Evolutionary conservation across 2,329 filamentous ascomycete species (phyloP).

Genomic region (Cryphonectria radicalis): DNA sequence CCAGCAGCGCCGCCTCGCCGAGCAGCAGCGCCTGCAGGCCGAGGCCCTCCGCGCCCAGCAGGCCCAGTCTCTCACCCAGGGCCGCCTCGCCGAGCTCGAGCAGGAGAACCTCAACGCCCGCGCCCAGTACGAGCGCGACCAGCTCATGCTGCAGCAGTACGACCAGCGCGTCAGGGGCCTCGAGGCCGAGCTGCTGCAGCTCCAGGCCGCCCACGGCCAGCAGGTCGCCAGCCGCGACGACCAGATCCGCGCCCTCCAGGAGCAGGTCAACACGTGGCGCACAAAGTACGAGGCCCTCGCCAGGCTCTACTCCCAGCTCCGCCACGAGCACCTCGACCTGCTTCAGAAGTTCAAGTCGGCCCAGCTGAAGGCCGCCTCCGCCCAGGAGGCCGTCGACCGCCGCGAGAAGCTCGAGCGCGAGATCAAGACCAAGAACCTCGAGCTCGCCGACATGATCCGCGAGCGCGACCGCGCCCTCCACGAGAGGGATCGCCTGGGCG

Average conservation of each 20-base stretch:
- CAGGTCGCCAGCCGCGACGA: constrained; percentile 91
- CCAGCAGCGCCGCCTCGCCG: constrained; percentile 82
- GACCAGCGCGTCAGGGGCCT: constrained; percentile 92
- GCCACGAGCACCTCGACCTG: constrained; percentile 92
- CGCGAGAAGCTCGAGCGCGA: constrained; percentile 95
- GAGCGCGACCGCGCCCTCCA: constrained; percentile 92
- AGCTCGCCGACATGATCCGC: constrained; percentile 97
- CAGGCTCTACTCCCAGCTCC: constrained; percentile 94
- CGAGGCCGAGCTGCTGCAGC: constrained; percentile 81
- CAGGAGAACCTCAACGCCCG: constrained; percentile 92
- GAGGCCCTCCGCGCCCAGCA: constrained; percentile 89
- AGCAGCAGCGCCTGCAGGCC: constrained; percentile 89
- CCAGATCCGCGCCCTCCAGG: constrained; percentile 88
- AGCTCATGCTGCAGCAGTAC: constrained; percentile 95
- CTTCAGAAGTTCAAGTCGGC: constrained; percentile 95
- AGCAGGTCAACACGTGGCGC: constrained; percentile 97
- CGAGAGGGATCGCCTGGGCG: constrained; percentile 85
- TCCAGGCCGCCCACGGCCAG: constrained; percentile 82
- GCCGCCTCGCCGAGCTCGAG: constrained; percentile 92
- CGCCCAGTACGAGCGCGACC: constrained; percentile 95
- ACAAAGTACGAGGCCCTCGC: constrained; percentile 96
- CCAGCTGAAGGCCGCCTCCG: constrained; percentile 94
- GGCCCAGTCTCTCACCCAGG: constrained; percentile 90
- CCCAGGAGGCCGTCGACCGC: constrained; percentile 93
- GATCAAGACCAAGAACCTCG: constrained; percentile 99